These are phyloP conservation scores for Calonectria henricotiae DNA, from an alignment of 2,329 filamentous ascomycete species.

Conservation along the genomic window DNA sequence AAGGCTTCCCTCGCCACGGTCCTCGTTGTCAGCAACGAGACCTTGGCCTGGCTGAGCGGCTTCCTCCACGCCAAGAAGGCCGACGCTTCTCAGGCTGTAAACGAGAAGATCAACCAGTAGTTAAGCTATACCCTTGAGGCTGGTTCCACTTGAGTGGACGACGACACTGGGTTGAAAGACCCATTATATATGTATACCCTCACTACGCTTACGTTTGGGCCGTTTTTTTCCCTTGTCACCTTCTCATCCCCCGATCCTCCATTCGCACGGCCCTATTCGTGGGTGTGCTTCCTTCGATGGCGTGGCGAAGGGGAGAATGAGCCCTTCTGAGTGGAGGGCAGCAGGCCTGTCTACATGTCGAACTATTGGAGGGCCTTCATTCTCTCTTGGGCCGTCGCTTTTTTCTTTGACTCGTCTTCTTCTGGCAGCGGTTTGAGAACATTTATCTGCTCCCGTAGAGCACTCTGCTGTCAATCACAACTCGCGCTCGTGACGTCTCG, in stretches of 20 bases:
- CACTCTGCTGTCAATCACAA: slow-evolving; percentile 27
- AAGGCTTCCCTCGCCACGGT: slow-evolving; percentile 81
- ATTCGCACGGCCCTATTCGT: not conserved
- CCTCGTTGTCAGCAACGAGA: slow-evolving; percentile 78
- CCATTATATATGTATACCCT: slow-evolving; percentile 48
- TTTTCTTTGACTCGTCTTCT: slow-evolving; percentile 27
- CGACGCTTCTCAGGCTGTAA: slow-evolving; percentile 70
- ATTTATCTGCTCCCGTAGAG: slow-evolving; percentile 27
- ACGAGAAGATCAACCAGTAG: slow-evolving; percentile 69
- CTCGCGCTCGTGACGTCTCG: slow-evolving; percentile 13
- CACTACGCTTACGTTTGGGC: slow-evolving; percentile 30
- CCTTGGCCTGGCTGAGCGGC: slow-evolving; percentile 73
- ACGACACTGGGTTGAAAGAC: slow-evolving; percentile 33
- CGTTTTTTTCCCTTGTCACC: slow-evolving; percentile 5
- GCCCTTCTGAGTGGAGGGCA: slow-evolving; percentile 12
- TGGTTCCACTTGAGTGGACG: slow-evolving; percentile 38
- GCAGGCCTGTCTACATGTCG: slow-evolving; percentile 21
- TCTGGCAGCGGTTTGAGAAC: slow-evolving; percentile 29
- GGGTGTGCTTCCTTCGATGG: slow-evolving; percentile 11
- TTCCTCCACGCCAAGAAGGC: slow-evolving; percentile 76
- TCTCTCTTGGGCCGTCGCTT: slow-evolving; percentile 6
- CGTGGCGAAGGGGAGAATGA: slow-evolving; percentile 9
- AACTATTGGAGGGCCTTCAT: slow-evolving; percentile 24
- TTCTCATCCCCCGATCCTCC: not conserved
- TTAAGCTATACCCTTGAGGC: slow-evolving; percentile 23